These are phyloP conservation scores for Pseudocercospora ulei DNA, from an alignment of 2,329 filamentous ascomycete species.

Conservation along the genomic window DNA sequence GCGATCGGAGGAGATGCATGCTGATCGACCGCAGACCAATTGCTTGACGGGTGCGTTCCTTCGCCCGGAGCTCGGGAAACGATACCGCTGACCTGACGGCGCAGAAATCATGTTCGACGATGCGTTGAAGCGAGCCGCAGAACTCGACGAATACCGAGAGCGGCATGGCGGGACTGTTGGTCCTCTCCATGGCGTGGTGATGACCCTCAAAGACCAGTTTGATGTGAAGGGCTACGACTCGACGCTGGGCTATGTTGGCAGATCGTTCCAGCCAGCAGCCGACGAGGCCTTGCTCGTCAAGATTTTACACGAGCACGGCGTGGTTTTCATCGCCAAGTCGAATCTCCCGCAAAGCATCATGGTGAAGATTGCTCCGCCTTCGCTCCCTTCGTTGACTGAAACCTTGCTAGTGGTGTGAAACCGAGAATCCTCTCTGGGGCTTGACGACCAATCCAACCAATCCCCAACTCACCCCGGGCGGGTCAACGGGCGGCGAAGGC, in stretches of 20 bases:
- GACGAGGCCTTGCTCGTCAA: constrained; percentile 45
- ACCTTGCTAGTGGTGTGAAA: constrained; percentile 47
- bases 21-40: too few relatives aligned
- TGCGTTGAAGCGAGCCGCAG: constrained; percentile 43
- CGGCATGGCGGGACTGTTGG: constrained; percentile 36
- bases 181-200: constrained; percentile 35
- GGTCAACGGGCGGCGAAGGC: constrained; percentile 42
- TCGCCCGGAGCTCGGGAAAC: neutral
- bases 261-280: constrained; percentile 42
- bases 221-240: constrained; percentile 45
- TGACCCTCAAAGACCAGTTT: constrained; percentile 50
- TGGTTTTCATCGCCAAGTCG: constrained; percentile 47
- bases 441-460: constrained; percentile 43
- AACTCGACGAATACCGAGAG: constrained; percentile 46
- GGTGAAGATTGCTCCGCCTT: constrained; percentile 22
- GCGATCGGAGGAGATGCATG: too few relatives aligned
- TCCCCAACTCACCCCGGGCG: constrained; percentile 40
- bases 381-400: constrained; percentile 15
- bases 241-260: constrained; percentile 46
- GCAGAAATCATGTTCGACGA: constrained; percentile 48
- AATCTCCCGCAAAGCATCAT: constrained; percentile 47
- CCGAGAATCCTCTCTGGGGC: constrained; percentile 47
- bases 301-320: constrained; percentile 44
- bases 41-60: constrained; percentile 44
- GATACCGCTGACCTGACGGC: constrained; percentile 16